Conservation (phyloP, 1,139 yeast genomes). For the Scheffersomyces titani region DNA sequence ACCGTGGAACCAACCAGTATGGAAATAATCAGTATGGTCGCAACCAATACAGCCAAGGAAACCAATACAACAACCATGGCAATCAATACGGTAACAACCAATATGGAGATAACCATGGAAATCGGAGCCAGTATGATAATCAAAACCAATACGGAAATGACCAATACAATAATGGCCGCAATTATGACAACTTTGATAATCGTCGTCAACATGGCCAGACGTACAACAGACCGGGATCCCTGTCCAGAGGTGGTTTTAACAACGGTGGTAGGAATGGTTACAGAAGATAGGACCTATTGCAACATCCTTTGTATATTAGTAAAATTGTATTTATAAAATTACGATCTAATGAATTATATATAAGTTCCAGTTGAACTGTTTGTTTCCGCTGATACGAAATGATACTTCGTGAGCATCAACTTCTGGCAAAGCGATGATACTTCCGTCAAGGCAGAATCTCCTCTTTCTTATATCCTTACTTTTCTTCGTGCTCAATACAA, state of each 20-base stretch:
- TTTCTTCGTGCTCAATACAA: slow-evolving; percentile 26
- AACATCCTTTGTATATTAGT: neutral
- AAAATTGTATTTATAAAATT: too few relatives aligned
- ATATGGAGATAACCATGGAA: slow-evolving; percentile 6
- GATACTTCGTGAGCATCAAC: slow-evolving; percentile 18
- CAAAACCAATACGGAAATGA: slow-evolving; percentile 8
- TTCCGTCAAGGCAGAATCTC: slow-evolving; percentile 60
- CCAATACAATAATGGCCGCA: slow-evolving; percentile 2
- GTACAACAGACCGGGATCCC: slow-evolving; percentile 11
- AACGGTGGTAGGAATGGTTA: neutral
- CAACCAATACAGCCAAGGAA: slow-evolving; percentile 5
- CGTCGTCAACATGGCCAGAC: slow-evolving; percentile 10
- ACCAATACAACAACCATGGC: slow-evolving; percentile 11
- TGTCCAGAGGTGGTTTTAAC: neutral
- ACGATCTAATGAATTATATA: slow-evolving; percentile 7
- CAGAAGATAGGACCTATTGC: neutral
- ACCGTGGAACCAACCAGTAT: slow-evolving; percentile 1
- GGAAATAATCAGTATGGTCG: slow-evolving; percentile 3
- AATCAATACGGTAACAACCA: slow-evolving; percentile 9
- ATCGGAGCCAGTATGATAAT: slow-evolving; percentile 4
- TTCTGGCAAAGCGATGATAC: slow-evolving; percentile 34
- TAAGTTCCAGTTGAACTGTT: slow-evolving; percentile 25
- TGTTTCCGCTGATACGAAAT: slow-evolving; percentile 20
- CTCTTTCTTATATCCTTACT: slow-evolving; percentile 20
- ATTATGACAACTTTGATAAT: slow-evolving; percentile 8